Evolutionary conservation across 805 yeast species (phyloP), one percentile per base, ranked within the genome.

Genomic region (Brettanomyces sp.): DNA sequence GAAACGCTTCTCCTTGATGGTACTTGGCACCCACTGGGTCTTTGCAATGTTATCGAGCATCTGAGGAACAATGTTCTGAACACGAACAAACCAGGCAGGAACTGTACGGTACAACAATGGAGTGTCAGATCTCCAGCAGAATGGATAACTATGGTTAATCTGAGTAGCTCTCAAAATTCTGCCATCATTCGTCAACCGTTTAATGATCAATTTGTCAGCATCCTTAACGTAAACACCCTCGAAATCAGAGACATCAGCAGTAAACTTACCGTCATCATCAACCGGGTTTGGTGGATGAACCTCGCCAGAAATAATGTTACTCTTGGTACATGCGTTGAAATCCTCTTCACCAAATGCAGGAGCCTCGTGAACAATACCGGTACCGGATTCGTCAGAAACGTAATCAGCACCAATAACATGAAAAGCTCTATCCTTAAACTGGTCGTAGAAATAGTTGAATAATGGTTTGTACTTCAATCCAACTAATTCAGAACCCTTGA

Each of bases 91-190:
- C 99, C 99, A 93, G 33, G 98, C 91, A 44, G 99, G 99, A 54
- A 93, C 97, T 36, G 96, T 82, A 72, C 95, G 82, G 74, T 93
- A 93, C 55, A 93, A 67, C 64, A 93, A 79, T 45, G 99, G 99
- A 30, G 99, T 93, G 64, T 93, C 99, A 3, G 98, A 91, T 78
- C 99, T 85, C 99, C 99, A 93, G 73, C 99, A 93, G 84, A 93
- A 93, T 59, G 99, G 99, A 68, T 93, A 93, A 66, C 95, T 84
- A 76, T 93, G 99, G 70, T 82, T 81, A 55, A 90, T 75, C 73
- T 93, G 98, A 39, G 87, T 72, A 47, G 81, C 83, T 39, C 80
- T 76, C 53, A 93, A 72, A 35, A 93, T 55, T 54, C 82, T 77
- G 44, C 95, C 98, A 36, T 72, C 65, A 45, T 79, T 85, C 49